Evolutionary conservation across 83 land plant genomes (phyloP).

Genomic region (Thuja plicata): DNA sequence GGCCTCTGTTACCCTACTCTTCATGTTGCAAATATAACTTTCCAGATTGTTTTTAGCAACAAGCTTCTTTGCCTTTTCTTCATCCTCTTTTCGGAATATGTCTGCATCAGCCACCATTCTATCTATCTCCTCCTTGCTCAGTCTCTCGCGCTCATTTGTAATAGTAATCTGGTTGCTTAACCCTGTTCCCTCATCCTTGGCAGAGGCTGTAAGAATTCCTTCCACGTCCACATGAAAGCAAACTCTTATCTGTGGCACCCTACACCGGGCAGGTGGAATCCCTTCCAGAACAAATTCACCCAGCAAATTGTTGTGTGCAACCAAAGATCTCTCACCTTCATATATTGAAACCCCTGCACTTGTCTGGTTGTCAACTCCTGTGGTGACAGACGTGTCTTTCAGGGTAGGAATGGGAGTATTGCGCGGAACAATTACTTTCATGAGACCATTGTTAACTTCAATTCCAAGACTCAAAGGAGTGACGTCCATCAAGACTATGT

Average conservation of each 20-base stretch:
- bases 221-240: constrained; percentile 15
- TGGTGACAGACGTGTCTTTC: constrained; percentile 11
- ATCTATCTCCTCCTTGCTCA: not conserved
- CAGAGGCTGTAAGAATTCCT: constrained; percentile 28
- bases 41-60: not conserved
- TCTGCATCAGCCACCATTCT: not conserved
- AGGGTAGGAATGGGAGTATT: constrained; percentile 12
- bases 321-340: constrained; percentile 19
- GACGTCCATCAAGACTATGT: too few species aligned
- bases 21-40: not conserved
- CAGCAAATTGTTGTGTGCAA: constrained; percentile 16
- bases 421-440: constrained; percentile 8
- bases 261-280: not conserved
- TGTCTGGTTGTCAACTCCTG: constrained; percentile 20
- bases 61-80: not conserved
- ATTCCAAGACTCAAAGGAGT: not conserved
- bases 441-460: constrained; percentile 14
- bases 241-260: too few species aligned
- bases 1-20: not conserved
- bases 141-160: not conserved
- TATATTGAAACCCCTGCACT: constrained; percentile 11
- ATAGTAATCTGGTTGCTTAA: not conserved
- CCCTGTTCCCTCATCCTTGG: constrained; percentile 11
- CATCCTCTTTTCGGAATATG: not conserved
- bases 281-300: constrained; percentile 17